Evolutionary conservation across 371 early-diverging fungal genomes (phyloP).

Genomic region (Syncephalastrum contaminatum): DNA sequence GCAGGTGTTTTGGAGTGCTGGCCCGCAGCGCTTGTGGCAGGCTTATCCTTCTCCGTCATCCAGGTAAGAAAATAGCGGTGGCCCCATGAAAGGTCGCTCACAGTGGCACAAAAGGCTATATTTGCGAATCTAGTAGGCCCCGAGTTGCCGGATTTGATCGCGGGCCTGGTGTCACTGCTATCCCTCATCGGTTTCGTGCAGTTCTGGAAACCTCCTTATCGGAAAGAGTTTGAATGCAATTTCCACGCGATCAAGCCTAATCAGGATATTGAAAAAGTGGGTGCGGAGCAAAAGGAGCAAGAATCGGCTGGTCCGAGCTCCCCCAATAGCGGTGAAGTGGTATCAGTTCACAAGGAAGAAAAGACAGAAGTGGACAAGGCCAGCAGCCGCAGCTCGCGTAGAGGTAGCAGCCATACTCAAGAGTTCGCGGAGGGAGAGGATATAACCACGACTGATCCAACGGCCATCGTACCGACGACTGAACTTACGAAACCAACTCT

Average conservation of each 20-base stretch:
- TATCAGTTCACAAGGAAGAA: neutral
- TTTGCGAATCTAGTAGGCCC: slow-evolving; percentile 42
- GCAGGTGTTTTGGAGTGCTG: slow-evolving; percentile 39
- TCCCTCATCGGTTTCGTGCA: slow-evolving; percentile 35
- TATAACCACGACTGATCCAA: neutral
- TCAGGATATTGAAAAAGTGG: neutral
- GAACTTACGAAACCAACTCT: slow-evolving; percentile 23
- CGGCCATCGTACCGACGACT: neutral
- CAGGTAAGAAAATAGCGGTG: slow-evolving; percentile 16
- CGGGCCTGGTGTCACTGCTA: slow-evolving; percentile 37
- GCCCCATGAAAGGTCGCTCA: too few relatives aligned
- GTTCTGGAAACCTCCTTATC: slow-evolving; percentile 43
- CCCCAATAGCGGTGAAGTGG: neutral
- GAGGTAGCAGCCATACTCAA: neutral
- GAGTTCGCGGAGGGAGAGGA: neutral
- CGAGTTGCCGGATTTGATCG: slow-evolving; percentile 45
- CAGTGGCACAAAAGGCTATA: slow-evolving; percentile 17
- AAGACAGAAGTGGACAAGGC: neutral
- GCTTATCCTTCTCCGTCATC: slow-evolving; percentile 38
- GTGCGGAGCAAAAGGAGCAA: slow-evolving; percentile 4
- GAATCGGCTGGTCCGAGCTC: neutral
- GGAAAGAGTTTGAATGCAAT: slow-evolving; percentile 27
- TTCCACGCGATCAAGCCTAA: slow-evolving; percentile 1
- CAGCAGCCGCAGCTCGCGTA: neutral
- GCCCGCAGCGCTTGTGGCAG: slow-evolving; percentile 39